Conservation (phyloP, 1,284 basidiomycete genomes). For the Rhodotorula sp. region DNA sequence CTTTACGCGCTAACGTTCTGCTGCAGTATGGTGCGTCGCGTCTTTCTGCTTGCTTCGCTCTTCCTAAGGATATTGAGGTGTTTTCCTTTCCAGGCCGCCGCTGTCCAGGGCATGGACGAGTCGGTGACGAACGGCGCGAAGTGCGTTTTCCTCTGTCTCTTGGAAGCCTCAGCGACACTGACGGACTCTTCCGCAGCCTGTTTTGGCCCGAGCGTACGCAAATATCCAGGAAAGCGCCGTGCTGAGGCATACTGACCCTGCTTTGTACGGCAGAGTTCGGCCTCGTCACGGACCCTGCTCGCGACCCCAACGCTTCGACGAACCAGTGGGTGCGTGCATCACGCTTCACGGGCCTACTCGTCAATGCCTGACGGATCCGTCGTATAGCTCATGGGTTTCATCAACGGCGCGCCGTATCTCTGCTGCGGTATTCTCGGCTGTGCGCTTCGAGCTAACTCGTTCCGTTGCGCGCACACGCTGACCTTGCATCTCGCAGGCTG, state of each 20-base stretch:
- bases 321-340: background rate
- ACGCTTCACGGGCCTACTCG: too few species aligned
- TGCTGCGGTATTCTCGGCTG: slow-evolving; percentile 47
- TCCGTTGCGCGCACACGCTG: too few species aligned
- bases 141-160: background rate
- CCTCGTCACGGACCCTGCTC: slow-evolving; percentile 10
- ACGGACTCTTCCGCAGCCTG: background rate
- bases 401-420: slow-evolving; percentile 43
- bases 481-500: slow-evolving; percentile 34
- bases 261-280: slow-evolving; percentile 26
- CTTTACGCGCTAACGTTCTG: slow-evolving; percentile 45
- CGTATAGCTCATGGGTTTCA: slow-evolving; percentile 28
- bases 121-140: slow-evolving; percentile 50
- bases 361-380: background rate
- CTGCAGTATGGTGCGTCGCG: background rate
- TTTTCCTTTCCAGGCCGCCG: slow-evolving; percentile 49
- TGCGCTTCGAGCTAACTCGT: too few species aligned
- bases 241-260: too few species aligned
- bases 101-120: slow-evolving; percentile 47
- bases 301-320: slow-evolving; percentile 1
- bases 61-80: background rate
- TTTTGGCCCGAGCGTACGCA: background rate
- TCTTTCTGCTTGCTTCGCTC: too few species aligned
- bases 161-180: too few species aligned
- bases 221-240: too few species aligned